phyloP scores from a whole-genome alignment of 1,284 basidiomycete genomes.

The Cerioporus squamosus region DNA sequence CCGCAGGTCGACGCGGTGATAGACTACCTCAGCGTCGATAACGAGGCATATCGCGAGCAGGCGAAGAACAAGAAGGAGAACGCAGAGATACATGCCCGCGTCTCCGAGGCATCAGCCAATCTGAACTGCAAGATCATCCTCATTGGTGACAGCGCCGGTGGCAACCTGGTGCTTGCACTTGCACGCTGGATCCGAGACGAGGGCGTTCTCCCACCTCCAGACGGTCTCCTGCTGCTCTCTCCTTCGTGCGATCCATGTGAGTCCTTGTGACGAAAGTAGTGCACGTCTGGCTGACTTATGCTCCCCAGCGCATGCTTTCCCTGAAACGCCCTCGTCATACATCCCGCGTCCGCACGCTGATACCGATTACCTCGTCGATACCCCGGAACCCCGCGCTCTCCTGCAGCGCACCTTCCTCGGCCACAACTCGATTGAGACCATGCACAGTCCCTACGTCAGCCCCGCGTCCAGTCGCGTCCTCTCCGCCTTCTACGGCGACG shows the following conservation, averaged over 20 bases:
- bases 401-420: slow-evolving; percentile 55
- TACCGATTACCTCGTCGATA: slow-evolving; percentile 58
- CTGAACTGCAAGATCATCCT: slow-evolving; percentile 60
- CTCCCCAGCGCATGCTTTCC: slow-evolving; percentile 47
- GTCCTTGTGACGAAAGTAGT: slow-evolving; percentile 9
- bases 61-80: slow-evolving; percentile 19
- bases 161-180: slow-evolving; percentile 66
- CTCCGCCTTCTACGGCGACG: slow-evolving; percentile 38
- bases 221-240: slow-evolving; percentile 50
- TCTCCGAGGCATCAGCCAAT: slow-evolving; percentile 20
- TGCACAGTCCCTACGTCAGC: slow-evolving; percentile 56
- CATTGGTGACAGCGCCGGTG: slow-evolving; percentile 74
- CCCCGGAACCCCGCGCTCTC: slow-evolving; percentile 52
- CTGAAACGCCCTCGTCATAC: slow-evolving; percentile 49
- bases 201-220: slow-evolving; percentile 44
- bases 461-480: slow-evolving; percentile 49
- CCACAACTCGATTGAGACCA: slow-evolving; percentile 45
- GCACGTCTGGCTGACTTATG: not conserved
- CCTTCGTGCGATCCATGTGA: slow-evolving; percentile 36
- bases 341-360: slow-evolving; percentile 51
- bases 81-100: slow-evolving; percentile 15
- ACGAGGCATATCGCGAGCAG: slow-evolving; percentile 4
- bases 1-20: not conserved
- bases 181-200: slow-evolving; percentile 57
- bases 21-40: slow-evolving; percentile 13